Base-by-base conservation (phyloP, 1,284 basidiomycete species). In the Pseudozyma flocculosa region DNA sequence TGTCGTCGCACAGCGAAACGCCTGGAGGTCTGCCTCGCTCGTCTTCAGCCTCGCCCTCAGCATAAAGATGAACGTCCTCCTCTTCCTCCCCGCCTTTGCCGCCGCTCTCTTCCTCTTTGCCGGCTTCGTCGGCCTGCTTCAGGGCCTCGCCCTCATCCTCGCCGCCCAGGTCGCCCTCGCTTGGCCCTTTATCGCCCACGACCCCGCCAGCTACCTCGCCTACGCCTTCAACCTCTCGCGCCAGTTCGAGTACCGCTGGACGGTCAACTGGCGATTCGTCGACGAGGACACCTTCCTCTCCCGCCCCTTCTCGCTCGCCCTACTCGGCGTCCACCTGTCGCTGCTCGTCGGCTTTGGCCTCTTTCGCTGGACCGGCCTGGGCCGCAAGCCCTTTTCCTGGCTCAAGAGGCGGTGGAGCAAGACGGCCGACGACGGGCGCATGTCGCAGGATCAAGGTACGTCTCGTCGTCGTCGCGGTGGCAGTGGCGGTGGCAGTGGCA, bases 231-330 rank as follows among this genome's bases (percentile, higher is more conserved):
- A 98, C 76, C 83, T 99, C 51, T 86, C 86, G 2, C 86, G 95
- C 14, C 83, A 86, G 14, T 99, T 99, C 80, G 80, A 95, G 34
- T 95, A 90, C 80, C 86, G 90, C 75, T 99, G 94, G 94, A 97
- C 94, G 0, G 93, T 97, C 59, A 98, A 98, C 76, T 98, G 95
- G 93, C 84, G 90, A 32, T 89, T 96, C 72, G 66, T 98, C 1
- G 80, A 83, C 21, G 89, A 93, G 74, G 80, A 84, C 14, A 81
- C 79, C 0, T 98, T 98, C 79, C 78, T 91, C 40, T 87, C 85
- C 54, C 75, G 79, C 3, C 69, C 66, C 19, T 89, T 88, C 79
- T 86, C 91, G 0, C 80, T 76, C 34, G 77, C 80, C 0, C 82
- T 98, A 18, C 80, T 97, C 7, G 61, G 83, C 4, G 83, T 83